phyloP scores from a whole-genome alignment of 306 rosid species.

The Vigna radiata region DNA sequence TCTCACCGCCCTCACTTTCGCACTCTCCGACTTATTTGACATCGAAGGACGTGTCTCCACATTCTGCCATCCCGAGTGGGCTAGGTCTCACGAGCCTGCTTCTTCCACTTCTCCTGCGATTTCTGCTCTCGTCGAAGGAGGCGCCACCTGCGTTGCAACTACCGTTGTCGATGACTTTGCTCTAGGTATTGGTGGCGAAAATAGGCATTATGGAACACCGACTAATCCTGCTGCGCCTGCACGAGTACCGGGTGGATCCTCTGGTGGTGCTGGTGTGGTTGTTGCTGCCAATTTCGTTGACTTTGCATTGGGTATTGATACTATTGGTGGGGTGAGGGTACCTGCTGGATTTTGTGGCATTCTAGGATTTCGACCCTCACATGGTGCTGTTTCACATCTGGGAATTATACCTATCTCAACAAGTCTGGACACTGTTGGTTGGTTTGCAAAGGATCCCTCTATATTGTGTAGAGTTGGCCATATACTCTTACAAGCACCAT shows the following conservation, averaged over 20 bases:
- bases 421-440: constrained; percentile 92
- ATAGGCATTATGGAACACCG: constrained; percentile 83
- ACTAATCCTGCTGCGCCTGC: constrained; percentile 78
- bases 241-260: constrained; percentile 88
- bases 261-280: constrained; percentile 93
- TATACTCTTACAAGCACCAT: constrained; percentile 82
- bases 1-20: constrained; percentile 82
- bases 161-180: constrained; percentile 81
- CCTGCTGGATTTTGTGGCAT: constrained; percentile 96
- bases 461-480: constrained; percentile 81
- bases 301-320: constrained; percentile 89
- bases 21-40: constrained; percentile 86
- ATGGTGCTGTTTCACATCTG: constrained; percentile 81
- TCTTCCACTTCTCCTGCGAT: constrained; percentile 73
- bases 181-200: constrained; percentile 77
- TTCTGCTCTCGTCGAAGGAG: constrained; percentile 80
- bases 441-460: constrained; percentile 89
- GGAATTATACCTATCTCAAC: constrained; percentile 78
- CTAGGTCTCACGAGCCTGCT: constrained; percentile 75
- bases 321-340: constrained; percentile 91
- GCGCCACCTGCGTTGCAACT: constrained; percentile 86
- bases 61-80: constrained; percentile 98
- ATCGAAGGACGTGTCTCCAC: constrained; percentile 81
- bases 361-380: constrained; percentile 93
- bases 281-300: constrained; percentile 89